Conservation (phyloP, 257 asterid genomes). For the Solanum rostratum region DNA sequence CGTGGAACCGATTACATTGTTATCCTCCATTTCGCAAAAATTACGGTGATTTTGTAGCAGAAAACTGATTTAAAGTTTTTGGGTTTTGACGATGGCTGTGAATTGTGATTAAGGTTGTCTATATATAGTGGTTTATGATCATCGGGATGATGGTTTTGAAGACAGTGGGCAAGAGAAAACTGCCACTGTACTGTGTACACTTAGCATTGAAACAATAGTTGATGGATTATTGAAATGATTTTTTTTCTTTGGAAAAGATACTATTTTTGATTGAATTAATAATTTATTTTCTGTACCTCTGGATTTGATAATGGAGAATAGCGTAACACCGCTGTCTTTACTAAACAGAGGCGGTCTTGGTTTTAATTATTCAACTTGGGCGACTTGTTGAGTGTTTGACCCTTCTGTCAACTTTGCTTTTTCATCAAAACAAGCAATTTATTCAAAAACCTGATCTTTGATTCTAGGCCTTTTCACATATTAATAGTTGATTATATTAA, state of each 20-base stretch:
- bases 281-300: background rate
- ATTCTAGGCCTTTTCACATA: too few species aligned
- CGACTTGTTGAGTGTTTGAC: background rate
- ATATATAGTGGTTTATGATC: background rate
- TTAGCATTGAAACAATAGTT: background rate
- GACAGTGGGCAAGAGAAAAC: slow-evolving; percentile 25
- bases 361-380: background rate
- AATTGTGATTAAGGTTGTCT: background rate
- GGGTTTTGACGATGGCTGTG: background rate
- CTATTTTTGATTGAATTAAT: background rate
- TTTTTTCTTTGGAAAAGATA: too few species aligned
- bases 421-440: background rate
- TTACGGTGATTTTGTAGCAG: background rate
- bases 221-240: background rate
- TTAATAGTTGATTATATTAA: too few species aligned
- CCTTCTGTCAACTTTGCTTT: background rate
- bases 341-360: background rate
- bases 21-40: slow-evolving; percentile 18
- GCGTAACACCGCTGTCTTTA: background rate
- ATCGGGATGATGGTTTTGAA: background rate
- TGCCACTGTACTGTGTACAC: background rate
- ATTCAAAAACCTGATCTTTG: too few species aligned
- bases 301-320: background rate
- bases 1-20: background rate
- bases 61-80: background rate